These are phyloP conservation scores for Capsicum chinense DNA, from an alignment of 257 asterid genomes.

Conservation along the genomic window DNA sequence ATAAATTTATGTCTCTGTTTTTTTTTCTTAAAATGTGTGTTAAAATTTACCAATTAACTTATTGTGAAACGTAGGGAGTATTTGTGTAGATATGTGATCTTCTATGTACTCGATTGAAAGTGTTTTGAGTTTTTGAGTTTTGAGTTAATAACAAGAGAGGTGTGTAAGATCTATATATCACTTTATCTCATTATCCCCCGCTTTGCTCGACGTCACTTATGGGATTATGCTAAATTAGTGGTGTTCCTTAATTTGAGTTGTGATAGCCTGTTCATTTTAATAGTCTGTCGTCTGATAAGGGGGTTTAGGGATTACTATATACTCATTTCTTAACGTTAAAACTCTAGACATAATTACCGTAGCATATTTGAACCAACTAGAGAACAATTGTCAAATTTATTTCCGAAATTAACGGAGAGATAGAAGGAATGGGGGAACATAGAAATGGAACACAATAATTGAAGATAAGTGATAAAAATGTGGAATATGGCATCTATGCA, in stretches of 20 bases:
- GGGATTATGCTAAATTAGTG: too few relatives aligned
- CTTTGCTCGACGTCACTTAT: too few relatives aligned
- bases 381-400: background rate
- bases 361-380: background rate
- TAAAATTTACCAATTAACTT: too few relatives aligned
- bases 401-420: background rate
- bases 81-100: too few relatives aligned
- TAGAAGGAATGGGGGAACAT: background rate
- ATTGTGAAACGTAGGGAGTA: too few relatives aligned
- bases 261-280: background rate
- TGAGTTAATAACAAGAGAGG: background rate
- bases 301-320: background rate
- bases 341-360: background rate
- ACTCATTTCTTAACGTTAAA: background rate
- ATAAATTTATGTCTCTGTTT: too few relatives aligned
- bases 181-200: too few relatives aligned
- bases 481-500: background rate
- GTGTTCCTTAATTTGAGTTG: background rate
- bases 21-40: too few relatives aligned
- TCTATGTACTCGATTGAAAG: too few relatives aligned
- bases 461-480: background rate
- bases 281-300: background rate
- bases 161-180: too few relatives aligned
- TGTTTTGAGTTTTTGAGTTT: too few relatives aligned
- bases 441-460: background rate